These are phyloP conservation scores for Tardiomyces blankii DNA, from an alignment of 1,139 yeast species.

Conservation along the genomic window DNA sequence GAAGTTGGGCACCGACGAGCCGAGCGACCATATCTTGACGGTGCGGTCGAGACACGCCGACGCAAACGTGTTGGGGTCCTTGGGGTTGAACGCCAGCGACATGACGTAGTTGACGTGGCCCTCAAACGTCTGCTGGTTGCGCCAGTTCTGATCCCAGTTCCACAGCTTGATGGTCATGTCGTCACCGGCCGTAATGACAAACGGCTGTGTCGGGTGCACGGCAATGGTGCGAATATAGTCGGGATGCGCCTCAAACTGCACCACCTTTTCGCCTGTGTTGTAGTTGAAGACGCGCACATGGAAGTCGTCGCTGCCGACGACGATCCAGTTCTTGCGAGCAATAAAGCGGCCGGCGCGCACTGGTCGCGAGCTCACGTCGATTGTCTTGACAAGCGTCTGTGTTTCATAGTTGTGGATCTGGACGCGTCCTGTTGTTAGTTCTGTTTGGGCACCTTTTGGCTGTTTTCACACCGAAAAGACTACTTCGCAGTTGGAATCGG, in stretches of 20 bases:
- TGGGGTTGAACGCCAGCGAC: constrained; percentile 92
- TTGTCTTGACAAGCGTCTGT: constrained; percentile 47
- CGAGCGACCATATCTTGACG: constrained; percentile 93
- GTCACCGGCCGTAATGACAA: constrained; percentile 80
- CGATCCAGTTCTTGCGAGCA: constrained; percentile 95
- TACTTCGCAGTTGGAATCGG: too few species aligned
- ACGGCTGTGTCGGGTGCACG: constrained; percentile 89
- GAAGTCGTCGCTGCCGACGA: constrained; percentile 93
- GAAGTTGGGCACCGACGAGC: constrained; percentile 77
- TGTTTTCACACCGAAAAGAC: too few species aligned
- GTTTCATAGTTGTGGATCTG: constrained; percentile 95
- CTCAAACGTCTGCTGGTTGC: constrained; percentile 77
- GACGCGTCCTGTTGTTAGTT: constrained; percentile 34
- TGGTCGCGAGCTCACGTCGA: constrained; percentile 89
- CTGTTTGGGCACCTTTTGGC: too few species aligned
- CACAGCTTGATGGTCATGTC: constrained; percentile 86
- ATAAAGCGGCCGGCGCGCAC: constrained; percentile 92
- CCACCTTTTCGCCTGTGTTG: constrained; percentile 87
- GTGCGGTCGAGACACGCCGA: constrained; percentile 94
- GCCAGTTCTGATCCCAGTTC: constrained; percentile 97
- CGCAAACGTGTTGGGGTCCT: constrained; percentile 95
- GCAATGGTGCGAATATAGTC: constrained; percentile 91
- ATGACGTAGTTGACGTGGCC: constrained; percentile 95
- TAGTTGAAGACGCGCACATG: constrained; percentile 87
- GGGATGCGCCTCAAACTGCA: constrained; percentile 96